Conservation (phyloP, 176 grass and related monocot species). For the Oryza meridionalis region DNA sequence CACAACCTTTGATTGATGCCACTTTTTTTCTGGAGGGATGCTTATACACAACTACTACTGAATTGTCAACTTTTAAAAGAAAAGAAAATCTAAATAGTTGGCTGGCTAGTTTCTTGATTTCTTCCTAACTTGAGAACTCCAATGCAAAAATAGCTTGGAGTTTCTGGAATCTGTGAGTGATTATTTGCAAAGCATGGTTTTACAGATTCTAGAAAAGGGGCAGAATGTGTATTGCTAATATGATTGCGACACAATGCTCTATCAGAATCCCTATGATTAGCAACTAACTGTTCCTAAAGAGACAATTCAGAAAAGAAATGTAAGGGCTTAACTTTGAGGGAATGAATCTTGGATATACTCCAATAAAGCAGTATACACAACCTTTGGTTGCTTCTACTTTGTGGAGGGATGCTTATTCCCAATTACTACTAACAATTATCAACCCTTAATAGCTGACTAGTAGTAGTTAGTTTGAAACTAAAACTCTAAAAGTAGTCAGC, state of each 20-base stretch:
- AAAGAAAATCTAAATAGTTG: background rate
- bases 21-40: background rate
- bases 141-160: background rate
- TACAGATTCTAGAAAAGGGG: constrained; percentile 28
- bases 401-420: background rate
- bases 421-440: background rate
- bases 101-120: background rate
- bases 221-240: background rate
- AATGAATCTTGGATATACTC: constrained; percentile 34
- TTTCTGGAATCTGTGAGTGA: background rate
- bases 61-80: background rate
- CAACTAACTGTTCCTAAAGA: constrained; percentile 15
- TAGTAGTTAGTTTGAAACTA: background rate
- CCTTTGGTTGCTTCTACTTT: background rate
- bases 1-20: constrained; percentile 3
- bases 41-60: background rate
- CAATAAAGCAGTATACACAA: constrained; percentile 9
- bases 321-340: constrained; percentile 7
- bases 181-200: background rate
- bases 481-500: too few relatives aligned
- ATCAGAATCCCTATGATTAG: constrained; percentile 27
- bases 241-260: background rate
- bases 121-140: background rate
- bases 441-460: background rate
- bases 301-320: constrained; percentile 23